phyloP scores from a whole-genome alignment of 2,329 filamentous ascomycete genomes.

The Zasmidium angulare region DNA sequence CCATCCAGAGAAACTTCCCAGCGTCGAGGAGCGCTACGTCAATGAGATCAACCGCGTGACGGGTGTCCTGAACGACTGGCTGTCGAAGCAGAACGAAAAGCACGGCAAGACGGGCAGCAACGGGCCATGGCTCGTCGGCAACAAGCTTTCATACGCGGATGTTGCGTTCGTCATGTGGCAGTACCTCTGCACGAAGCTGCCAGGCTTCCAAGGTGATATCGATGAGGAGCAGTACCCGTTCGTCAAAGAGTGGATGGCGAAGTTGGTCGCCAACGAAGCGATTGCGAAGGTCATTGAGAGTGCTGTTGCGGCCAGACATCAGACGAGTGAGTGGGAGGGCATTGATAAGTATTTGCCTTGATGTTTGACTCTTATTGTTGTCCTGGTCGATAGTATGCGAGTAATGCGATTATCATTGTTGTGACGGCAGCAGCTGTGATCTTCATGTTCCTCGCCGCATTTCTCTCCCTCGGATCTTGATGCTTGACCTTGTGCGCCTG shows the following conservation, averaged over 20 bases:
- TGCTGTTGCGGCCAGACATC: not conserved
- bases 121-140: constrained; percentile 43
- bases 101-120: constrained; percentile 23
- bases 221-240: not conserved
- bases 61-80: constrained; percentile 43
- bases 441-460: not conserved
- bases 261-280: not conserved
- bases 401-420: not conserved
- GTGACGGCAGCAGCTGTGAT: not conserved
- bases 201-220: not conserved
- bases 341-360: not conserved
- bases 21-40: constrained; percentile 47
- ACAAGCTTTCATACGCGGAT: constrained; percentile 45
- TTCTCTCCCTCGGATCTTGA: not conserved
- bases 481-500: not conserved
- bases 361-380: not conserved
- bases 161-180: constrained; percentile 42
- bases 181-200: not conserved
- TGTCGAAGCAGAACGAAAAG: constrained; percentile 23
- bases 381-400: not conserved
- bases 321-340: not conserved
- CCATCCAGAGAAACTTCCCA: constrained; percentile 39
- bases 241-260: not conserved
- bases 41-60: constrained; percentile 47
- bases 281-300: not conserved